Conservation (phyloP, 345 rosid genomes). For the Viola odorata region DNA sequence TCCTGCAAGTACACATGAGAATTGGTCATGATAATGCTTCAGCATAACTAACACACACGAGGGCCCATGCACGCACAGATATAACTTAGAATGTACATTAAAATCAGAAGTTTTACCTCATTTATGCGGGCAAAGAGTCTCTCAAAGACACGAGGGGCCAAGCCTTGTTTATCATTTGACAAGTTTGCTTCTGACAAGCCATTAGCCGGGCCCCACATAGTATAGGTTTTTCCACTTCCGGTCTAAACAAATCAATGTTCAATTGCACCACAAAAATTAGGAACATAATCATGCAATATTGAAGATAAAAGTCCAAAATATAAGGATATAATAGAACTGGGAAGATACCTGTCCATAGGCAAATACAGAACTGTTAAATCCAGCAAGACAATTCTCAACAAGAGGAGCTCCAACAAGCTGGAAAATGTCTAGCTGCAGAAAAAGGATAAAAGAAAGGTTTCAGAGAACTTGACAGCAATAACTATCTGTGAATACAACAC, state of each 20-base stretch:
- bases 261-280: slow-evolving; percentile 5
- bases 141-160: slow-evolving; percentile 87
- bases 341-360: slow-evolving; percentile 90
- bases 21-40: slow-evolving; percentile 4
- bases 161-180: slow-evolving; percentile 70
- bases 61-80: too few species aligned
- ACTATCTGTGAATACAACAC: background rate
- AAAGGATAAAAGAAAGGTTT: background rate
- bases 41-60: background rate
- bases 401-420: slow-evolving; percentile 86
- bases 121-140: slow-evolving; percentile 70
- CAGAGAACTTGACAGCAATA: slow-evolving; percentile 1
- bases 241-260: slow-evolving; percentile 45
- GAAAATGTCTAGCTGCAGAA: slow-evolving; percentile 66
- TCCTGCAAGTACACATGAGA: slow-evolving; percentile 46
- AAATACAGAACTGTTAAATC: slow-evolving; percentile 96
- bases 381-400: slow-evolving; percentile 91
- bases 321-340: background rate
- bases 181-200: slow-evolving; percentile 59
- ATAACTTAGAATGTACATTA: too few species aligned
- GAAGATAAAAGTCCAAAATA: background rate
- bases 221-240: slow-evolving; percentile 96
- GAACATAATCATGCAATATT: background rate
- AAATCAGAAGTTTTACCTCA: slow-evolving; percentile 45
- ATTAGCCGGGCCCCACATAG: slow-evolving; percentile 97